phyloP scores from a whole-genome alignment of 1,139 yeast species.

The Suhomyces wounanorum region DNA sequence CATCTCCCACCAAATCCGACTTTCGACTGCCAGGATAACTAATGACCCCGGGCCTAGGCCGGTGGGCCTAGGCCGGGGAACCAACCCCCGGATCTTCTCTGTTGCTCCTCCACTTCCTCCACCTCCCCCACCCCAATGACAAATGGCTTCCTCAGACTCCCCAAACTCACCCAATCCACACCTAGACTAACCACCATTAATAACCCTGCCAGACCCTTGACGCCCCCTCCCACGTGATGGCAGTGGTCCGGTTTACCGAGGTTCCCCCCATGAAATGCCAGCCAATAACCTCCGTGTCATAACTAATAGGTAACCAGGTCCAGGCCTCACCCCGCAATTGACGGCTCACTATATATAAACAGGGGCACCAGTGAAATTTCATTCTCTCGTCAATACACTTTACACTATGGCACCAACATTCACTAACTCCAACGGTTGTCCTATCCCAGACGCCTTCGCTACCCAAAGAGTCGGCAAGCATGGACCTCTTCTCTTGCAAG shows the following conservation, averaged over 20 bases:
- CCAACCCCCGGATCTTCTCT: too few relatives aligned
- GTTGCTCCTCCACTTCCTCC: too few relatives aligned
- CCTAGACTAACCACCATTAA: not conserved
- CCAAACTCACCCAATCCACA: not conserved
- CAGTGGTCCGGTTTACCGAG: slow-evolving; percentile 8
- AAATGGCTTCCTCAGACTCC: too few relatives aligned
- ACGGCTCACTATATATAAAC: not conserved
- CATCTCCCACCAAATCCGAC: too few relatives aligned
- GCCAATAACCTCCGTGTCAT: slow-evolving; percentile 10
- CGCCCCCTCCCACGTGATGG: not conserved
- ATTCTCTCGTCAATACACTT: not conserved
- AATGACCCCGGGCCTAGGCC: too few relatives aligned
- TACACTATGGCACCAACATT: slow-evolving; percentile 40
- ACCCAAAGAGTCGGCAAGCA: slow-evolving; percentile 72
- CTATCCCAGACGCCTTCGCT: slow-evolving; percentile 67
- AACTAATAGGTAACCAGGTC: slow-evolving; percentile 8
- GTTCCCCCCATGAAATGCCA: slow-evolving; percentile 9
- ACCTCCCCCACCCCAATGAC: too few relatives aligned
- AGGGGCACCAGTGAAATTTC: not conserved
- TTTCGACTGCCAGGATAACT: too few relatives aligned
- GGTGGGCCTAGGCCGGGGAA: too few relatives aligned
- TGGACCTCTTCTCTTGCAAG: slow-evolving; percentile 79
- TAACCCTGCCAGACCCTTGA: not conserved
- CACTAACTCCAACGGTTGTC: slow-evolving; percentile 76
- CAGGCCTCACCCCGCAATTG: slow-evolving; percentile 12